A percentile compares a stretch with the other conserved stretches of the same genome.
These are phyloP conservation scores for Vanrija sp. DNA, from an alignment of 1,284 basidiomycete genomes.

Conservation along the genomic window DNA sequence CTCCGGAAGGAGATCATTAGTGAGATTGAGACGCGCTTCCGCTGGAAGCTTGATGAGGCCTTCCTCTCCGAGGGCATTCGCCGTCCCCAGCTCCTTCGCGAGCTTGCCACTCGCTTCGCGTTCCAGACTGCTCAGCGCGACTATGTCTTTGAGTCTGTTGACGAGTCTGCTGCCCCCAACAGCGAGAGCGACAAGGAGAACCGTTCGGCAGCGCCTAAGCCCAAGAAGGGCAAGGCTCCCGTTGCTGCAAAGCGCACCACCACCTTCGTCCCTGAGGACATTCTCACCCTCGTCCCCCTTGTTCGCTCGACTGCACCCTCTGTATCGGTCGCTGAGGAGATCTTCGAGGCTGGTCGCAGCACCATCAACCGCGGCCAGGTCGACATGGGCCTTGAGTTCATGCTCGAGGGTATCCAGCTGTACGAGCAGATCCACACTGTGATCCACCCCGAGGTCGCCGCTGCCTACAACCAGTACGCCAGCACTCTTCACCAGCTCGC, in stretches of 20 bases:
- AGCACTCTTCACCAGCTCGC: slow-evolving; percentile 51
- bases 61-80: slow-evolving; percentile 47
- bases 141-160: slow-evolving; percentile 49
- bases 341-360: slow-evolving; percentile 54
- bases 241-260: slow-evolving; percentile 21
- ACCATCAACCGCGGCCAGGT: slow-evolving; percentile 54
- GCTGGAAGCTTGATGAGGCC: slow-evolving; percentile 50
- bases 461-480: slow-evolving; percentile 54
- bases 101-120: slow-evolving; percentile 54
- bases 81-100: slow-evolving; percentile 53
- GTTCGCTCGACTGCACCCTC: slow-evolving; percentile 54
- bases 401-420: slow-evolving; percentile 55
- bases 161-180: slow-evolving; percentile 21
- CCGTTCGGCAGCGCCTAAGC: slow-evolving; percentile 34
- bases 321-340: slow-evolving; percentile 55
- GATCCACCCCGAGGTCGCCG: slow-evolving; percentile 57
- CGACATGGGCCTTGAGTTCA: slow-evolving; percentile 54
- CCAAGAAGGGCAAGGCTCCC: slow-evolving; percentile 18
- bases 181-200: slow-evolving; percentile 32
- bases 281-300: slow-evolving; percentile 55
- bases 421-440: slow-evolving; percentile 58
- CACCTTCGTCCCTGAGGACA: slow-evolving; percentile 54
- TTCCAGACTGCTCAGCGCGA: slow-evolving; percentile 55
- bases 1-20: slow-evolving; percentile 48
- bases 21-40: slow-evolving; percentile 53